phyloP scores from a whole-genome alignment of 305 asterid genomes.

The Euphrasia arctica region DNA sequence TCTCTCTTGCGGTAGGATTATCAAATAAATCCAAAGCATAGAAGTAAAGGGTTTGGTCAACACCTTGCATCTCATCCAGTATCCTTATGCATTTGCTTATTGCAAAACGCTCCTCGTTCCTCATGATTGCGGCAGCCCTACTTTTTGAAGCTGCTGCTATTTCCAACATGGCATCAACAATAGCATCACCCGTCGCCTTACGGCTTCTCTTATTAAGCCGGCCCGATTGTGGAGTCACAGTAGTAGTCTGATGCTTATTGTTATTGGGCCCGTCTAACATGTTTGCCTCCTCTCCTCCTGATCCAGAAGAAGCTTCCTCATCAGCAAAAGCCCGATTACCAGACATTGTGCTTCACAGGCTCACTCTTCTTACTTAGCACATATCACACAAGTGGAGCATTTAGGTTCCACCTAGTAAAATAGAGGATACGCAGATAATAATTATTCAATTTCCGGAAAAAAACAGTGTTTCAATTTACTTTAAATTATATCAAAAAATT shows the following conservation, averaged over 20 bases:
- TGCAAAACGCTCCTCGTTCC: slow-evolving; percentile 58
- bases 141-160: slow-evolving; percentile 73
- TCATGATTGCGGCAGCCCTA: slow-evolving; percentile 69
- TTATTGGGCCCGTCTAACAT: slow-evolving; percentile 62
- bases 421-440: background rate
- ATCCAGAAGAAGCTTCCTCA: slow-evolving; percentile 78
- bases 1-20: slow-evolving; percentile 56
- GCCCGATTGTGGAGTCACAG: slow-evolving; percentile 43
- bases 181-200: slow-evolving; percentile 79
- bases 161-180: slow-evolving; percentile 77
- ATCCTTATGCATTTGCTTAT: slow-evolving; percentile 64
- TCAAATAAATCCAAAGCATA: slow-evolving; percentile 62
- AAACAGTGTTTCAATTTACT: no score
- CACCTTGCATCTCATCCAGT: slow-evolving; percentile 60
- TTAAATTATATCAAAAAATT: no score
- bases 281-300: slow-evolving; percentile 72
- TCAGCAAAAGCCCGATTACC: slow-evolving; percentile 57
- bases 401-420: slow-evolving; percentile 33
- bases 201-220: slow-evolving; percentile 71
- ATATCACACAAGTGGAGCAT: slow-evolving; percentile 26
- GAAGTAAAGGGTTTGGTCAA: slow-evolving; percentile 56
- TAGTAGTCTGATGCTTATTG: slow-evolving; percentile 41
- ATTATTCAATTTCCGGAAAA: background rate
- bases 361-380: slow-evolving; percentile 27
- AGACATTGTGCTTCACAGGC: slow-evolving; percentile 39